Evolutionary conservation across 1,139 yeast species (phyloP), one percentile per base, ranked within the genome.

Genomic region (Blastobotrys raffinosifermentans): DNA sequence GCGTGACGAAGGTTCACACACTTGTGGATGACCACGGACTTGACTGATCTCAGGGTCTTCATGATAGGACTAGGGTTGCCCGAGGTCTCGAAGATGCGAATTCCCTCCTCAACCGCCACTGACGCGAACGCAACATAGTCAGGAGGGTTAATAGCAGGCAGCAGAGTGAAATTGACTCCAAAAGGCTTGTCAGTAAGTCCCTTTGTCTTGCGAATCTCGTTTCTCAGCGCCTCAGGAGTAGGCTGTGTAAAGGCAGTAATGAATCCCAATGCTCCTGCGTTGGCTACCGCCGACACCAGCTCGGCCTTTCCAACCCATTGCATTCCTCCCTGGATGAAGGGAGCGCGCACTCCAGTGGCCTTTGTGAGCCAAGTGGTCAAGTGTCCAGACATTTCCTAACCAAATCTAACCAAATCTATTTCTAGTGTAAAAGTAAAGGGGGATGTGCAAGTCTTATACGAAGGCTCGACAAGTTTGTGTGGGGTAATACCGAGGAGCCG

Each of bases 201-300:
- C 37, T 49, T 46, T 29, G 48, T 38, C 40, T 46, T 46, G 19
- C 48, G 46, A 38, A 59, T 54, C 49, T 60, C 64, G 15, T 40
- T 35, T 23, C 61, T 42, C 30, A 60, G 49, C 4, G 51, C 56
- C 37, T 60, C 64, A 7, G 64, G 64, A 19, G 51, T 35, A 3
- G 57, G 54, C 36, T 51, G 55, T 2, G 61, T 54, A 37, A 60
- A 53, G 1, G 64, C 64, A 6, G 63, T 58, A 20, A 60, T 40
- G 32, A 59, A 58, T 9, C 61, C 64, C 8, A 60, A 49, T 8
- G 59, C 64, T 5, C 64, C 64, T 3, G 64, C 64, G 31, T 60
- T 56, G 25, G 63, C 58, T 13, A 60, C 64, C 1, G 64, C 64
- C 15, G 62, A 48, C 4, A 58, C 61, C 16, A 60, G 53, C 29